Evolutionary conservation across 139 green algal genomes (phyloP), one percentile per base, ranked within the genome.

Genomic region (Volvox reticuliferus): DNA sequence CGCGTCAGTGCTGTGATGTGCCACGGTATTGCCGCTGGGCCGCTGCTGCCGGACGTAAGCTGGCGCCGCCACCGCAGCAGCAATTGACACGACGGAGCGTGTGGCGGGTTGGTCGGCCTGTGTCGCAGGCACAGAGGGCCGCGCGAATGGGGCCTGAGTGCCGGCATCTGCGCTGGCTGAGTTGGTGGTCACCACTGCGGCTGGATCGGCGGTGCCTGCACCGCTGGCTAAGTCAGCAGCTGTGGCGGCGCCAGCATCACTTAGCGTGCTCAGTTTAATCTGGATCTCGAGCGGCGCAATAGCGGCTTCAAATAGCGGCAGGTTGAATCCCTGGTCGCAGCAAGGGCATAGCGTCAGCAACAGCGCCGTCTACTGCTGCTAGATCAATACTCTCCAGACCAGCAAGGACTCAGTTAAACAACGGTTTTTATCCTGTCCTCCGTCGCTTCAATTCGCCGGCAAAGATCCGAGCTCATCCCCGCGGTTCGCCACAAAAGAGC

Each of bases 251-350:
- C 50, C 79, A 14, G 79, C 79, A n/a, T 67, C 81, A 6, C 32
- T 62, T 28, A 76, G 81, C n/a, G 81, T 55, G 28, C 62, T 76
- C 1, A 89, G 37, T 71, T 83, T 90, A 0, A 90, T 21, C n/a
- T 90, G 86, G 0, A 83, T 20, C 50, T 90, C 86, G 30, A 90
- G 50, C 13, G 86, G 86, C 24, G 86, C 36, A 0, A 90, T 36
- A 22, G 86, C 86, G 1, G 73, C 86, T 63, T 91, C 87, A 26
- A 91, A 86, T 3, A 91, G 87, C 16, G 87, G 87, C 76, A 91
- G 61, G 24, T 86, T 63, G 35, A 69, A 50, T 76, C 75, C 87
- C 87, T 91, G 73, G 9, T 22, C 2, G 76, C 0, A 61, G 21
- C 65, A 73, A 30, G 65, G 65, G 65, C 24, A 2, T 30, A 24